phyloP scores from a whole-genome alignment of 495 filamentous ascomycete genomes.

The Aspergillus avenaceus region DNA sequence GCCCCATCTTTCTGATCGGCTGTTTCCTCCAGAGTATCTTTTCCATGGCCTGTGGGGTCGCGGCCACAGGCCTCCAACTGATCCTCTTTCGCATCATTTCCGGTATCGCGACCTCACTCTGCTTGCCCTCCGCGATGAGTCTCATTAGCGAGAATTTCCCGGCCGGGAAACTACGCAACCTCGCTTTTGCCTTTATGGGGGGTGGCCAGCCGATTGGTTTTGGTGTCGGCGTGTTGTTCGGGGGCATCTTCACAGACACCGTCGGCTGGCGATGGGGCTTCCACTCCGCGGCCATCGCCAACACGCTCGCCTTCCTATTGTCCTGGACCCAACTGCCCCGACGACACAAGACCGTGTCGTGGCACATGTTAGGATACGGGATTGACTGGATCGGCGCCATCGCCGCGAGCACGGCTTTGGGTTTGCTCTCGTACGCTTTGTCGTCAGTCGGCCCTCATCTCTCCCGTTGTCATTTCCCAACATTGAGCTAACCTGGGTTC shows the following conservation, averaged over 20 bases:
- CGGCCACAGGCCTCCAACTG: conserved; percentile 40
- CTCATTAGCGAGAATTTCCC: conserved; percentile 42
- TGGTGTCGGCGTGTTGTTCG: conserved; percentile 37
- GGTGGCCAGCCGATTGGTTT: conserved; percentile 46
- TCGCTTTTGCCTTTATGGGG: conserved; percentile 43
- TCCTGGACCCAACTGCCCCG: conserved; percentile 34
- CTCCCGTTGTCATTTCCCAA: neutral
- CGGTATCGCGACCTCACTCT: conserved; percentile 48
- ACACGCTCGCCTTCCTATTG: conserved; percentile 24
- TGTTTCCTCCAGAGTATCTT: conserved; percentile 37
- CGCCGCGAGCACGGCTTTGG: conserved; percentile 31
- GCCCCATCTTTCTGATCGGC: conserved; percentile 40
- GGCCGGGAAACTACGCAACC: conserved; percentile 34
- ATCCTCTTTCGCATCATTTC: conserved; percentile 49
- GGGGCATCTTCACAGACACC: conserved; percentile 41
- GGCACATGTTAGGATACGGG: conserved; percentile 25
- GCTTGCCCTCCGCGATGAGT: conserved; percentile 46
- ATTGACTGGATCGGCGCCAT: conserved; percentile 48
- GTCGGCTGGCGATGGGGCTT: conserved; percentile 49
- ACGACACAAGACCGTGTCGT: conserved; percentile 13
- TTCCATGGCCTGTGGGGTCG: conserved; percentile 41
- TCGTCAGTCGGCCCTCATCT: too few relatives aligned
- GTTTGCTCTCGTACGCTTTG: conserved; percentile 39
- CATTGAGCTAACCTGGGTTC: neutral
- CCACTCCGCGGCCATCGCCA: conserved; percentile 35